phyloP scores from a whole-genome alignment of 441 rosid species.

The Gossypium gossypioides region DNA sequence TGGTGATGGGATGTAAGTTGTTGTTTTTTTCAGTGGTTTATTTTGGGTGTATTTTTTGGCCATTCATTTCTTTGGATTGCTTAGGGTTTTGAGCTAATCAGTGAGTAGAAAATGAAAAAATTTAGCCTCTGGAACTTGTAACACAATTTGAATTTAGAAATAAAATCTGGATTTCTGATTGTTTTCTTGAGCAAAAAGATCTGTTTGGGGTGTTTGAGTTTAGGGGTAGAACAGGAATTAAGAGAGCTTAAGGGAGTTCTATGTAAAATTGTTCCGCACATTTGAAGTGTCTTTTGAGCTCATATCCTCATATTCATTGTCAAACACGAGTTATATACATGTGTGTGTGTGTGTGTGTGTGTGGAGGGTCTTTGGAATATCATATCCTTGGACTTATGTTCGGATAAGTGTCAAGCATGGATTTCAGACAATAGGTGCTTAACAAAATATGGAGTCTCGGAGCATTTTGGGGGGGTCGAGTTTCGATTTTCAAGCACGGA shows the following conservation, averaged over 20 bases:
- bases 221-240: neutral
- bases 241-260: neutral
- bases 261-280: neutral
- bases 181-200: neutral
- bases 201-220: neutral
- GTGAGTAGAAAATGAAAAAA: neutral
- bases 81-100: neutral
- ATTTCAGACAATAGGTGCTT: neutral
- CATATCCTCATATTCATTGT: no score
- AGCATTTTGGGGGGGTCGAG: neutral
- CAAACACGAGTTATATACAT: no score
- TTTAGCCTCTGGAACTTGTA: neutral
- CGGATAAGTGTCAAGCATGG: neutral
- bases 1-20: conserved; percentile 83
- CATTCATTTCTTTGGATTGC: neutral
- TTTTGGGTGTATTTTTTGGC: neutral
- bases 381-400: neutral
- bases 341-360: neutral
- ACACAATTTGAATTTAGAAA: neutral
- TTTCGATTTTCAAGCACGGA: neutral
- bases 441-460: neutral
- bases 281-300: no score
- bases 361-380: neutral
- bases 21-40: neutral
- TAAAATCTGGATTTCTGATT: neutral